Base-by-base conservation (phyloP, 169 alveolate genomes). In the Plasmodium berghei region DNA sequence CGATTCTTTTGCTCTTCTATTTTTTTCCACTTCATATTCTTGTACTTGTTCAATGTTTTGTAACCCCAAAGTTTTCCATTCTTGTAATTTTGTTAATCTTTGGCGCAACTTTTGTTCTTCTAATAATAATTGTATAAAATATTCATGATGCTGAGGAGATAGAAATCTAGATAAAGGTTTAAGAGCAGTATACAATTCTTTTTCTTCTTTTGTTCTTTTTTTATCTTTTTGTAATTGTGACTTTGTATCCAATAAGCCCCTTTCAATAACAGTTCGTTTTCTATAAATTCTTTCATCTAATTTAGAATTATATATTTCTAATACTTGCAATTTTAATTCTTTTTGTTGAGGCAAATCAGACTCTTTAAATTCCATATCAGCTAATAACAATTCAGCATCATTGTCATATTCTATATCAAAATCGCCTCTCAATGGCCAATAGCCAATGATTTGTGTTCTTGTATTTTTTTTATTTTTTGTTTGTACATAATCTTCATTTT, bases 381-480 rank as follows among this genome's bases (percentile, higher is more conserved):
- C 98, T 16, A 98, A 89, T 40, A 97, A 93, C 22, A 97, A 92
- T 89, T 98, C 99, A 18, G 99, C 99, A 94, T 98, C 99, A 94
- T 97, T 97, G 90, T 98, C 99, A 92, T 97, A 98, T 83, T 98
- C 99, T 12, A 96, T 95, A 87, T 98, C 99, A 91, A 98, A 98
- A 88, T 98, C 99, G 6, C 99, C 99, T 90, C 99, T 95, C 74
- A 97, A 91, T 20, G 99, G 99, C 98, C 98, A 94, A 88, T 96
- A 98, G 1, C 99, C 99, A 46, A 95, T 94, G 45, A 94, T 93
- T 74, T 95, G 96, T 20, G 96, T 96, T 74, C 96, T 93, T 46
- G 94, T 94, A 61, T 88, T 93, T 34, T 93, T 90, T 64, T 83
- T 87, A 52, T 72, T 88, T 73, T 80, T 90, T 9, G 93, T 66